Evolutionary conservation across 768 basidiomycete species (phyloP), one percentile per base, ranked within the genome.

Genomic region (Kockovaella imperatae): DNA sequence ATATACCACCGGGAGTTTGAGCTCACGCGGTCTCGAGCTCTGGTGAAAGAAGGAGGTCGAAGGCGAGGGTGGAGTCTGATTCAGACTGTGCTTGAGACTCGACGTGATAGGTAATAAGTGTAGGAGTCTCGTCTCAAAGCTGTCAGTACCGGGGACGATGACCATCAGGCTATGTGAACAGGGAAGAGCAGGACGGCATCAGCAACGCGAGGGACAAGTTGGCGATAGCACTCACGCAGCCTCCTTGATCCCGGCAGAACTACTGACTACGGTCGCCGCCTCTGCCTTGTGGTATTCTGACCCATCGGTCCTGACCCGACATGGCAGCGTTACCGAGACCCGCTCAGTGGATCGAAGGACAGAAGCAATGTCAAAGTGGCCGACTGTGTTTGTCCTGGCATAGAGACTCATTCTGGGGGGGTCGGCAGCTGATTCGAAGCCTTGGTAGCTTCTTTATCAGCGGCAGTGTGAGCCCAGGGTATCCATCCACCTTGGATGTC

Each of bases 11-110:
- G 14, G 18, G 17, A 43, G 23, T 20, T 8, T 25, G 13, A 14
- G 5, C 64, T 52, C 47, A 66, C 64, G 58, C 29, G 64, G 64
- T 31, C 52, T 49, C 10, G 64, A 52, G 20, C 54, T 57, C 36
- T 59, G 57, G 35, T 59, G 56, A 40, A 66, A 62, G 56, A 58
- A 62, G 4, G 60, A 62, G 17, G 49, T 53, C 17, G 64, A 60
- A 3, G 64, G 64, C 8, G 60, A 62, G 3, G 60, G 64, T 1
- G 64, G 64, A 4, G 58, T 58, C 38, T 66, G 64, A 26, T 54
- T 49, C 11, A 66, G 32, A 3, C 35, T 34, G 24, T 62, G 56
- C 30, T 50, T 48, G 47, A 66, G 57, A 13, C 38, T 21, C 18
- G 43, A 29, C 4, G 34, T 46, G 46, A 66, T 50, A 10, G 58